Percentiles rank a stretch among this genome's conserved stretches.
Conservation (phyloP, 2,329 filamentous ascomycete species). For the Venturia aucupariae region DNA sequence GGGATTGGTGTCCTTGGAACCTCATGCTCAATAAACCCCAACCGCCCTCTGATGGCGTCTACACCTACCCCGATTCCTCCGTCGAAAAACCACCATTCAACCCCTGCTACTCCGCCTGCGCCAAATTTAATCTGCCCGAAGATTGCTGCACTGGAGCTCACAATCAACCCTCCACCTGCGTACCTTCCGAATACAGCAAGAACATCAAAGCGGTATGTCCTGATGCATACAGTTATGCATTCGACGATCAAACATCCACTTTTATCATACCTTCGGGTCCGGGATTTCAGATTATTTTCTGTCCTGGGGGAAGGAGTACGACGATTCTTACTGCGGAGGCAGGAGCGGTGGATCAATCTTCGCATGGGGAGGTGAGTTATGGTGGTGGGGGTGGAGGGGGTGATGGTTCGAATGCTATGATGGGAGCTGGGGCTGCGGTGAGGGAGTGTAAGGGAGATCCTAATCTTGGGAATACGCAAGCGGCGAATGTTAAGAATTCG, state of each 20-base stretch:
- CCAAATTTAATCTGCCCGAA: constrained; percentile 53
- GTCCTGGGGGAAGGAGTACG: constrained; percentile 49
- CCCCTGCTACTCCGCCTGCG: constrained; percentile 69
- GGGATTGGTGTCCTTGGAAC: constrained; percentile 72
- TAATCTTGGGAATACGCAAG: neutral
- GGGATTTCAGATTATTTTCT: constrained; percentile 72
- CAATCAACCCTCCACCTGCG: constrained; percentile 53
- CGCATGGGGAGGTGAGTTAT: neutral
- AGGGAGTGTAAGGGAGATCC: neutral
- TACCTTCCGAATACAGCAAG: constrained; percentile 58
- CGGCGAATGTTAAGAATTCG: neutral
- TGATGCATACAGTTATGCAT: constrained; percentile 73
- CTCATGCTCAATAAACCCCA: constrained; percentile 58
- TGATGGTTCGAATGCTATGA: neutral
- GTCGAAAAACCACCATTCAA: constrained; percentile 63
- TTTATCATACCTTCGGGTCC: constrained; percentile 55
- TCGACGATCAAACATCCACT: constrained; percentile 48
- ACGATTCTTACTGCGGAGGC: constrained; percentile 35
- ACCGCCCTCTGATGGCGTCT: constrained; percentile 65
- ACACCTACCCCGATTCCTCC: constrained; percentile 70
- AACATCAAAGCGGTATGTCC: constrained; percentile 68
- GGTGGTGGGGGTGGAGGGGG: neutral
- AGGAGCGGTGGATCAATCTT: neutral
- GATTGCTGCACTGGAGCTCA: constrained; percentile 71
- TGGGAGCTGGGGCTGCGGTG: neutral